Evolutionary conservation across 768 basidiomycete species (phyloP).

Genomic region (Sarcodon aspratus): DNA sequence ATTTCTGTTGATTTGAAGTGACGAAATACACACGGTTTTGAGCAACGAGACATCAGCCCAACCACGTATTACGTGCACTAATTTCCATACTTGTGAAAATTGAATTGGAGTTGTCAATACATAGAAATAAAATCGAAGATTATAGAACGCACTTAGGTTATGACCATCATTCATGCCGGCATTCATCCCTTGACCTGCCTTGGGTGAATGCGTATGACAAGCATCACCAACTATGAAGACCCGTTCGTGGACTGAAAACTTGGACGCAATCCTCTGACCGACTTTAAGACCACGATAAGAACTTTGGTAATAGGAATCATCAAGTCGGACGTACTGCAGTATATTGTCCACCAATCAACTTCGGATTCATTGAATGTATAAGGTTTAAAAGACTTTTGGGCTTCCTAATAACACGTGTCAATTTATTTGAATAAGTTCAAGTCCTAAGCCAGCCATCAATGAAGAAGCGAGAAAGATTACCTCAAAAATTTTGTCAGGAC

Average conservation of each 20-base stretch:
- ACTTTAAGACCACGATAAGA: conserved; percentile 17
- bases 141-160: conserved; percentile 29
- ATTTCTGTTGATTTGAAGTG: neutral
- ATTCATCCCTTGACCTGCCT: conserved; percentile 42
- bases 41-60: conserved; percentile 33
- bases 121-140: neutral
- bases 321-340: conserved; percentile 25
- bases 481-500: conserved; percentile 28
- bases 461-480: conserved; percentile 7
- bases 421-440: too few species aligned
- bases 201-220: conserved; percentile 33
- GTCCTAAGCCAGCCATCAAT: too few species aligned
- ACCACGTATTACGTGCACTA: conserved; percentile 36
- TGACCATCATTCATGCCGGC: conserved; percentile 43
- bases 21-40: conserved; percentile 26
- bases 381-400: conserved; percentile 27
- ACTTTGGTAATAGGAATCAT: neutral
- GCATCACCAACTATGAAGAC: conserved; percentile 49
- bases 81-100: conserved; percentile 34
- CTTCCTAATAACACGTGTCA: conserved; percentile 17
- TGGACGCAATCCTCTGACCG: conserved; percentile 43
- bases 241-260: conserved; percentile 32
- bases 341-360: conserved; percentile 39
- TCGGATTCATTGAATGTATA: conserved; percentile 21
- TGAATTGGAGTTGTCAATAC: neutral